phyloP scores from a whole-genome alignment of 768 basidiomycete species.

The Suillus weaverae region DNA sequence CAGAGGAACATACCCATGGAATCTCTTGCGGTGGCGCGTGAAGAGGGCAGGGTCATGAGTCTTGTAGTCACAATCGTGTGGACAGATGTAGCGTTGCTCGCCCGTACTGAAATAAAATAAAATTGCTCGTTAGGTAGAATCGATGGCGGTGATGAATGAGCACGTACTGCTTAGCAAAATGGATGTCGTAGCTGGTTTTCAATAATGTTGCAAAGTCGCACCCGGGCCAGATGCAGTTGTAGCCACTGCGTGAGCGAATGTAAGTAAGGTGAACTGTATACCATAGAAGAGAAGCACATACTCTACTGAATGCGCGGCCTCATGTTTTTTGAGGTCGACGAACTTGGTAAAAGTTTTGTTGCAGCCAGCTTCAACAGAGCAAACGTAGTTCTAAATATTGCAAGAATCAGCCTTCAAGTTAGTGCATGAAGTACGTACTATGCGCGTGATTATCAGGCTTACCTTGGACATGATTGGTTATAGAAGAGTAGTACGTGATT shows the following conservation, averaged over 20 bases:
- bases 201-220: conserved; percentile 18
- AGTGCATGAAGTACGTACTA: background rate
- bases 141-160: background rate
- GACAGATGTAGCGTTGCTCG: conserved; percentile 10
- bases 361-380: conserved; percentile 14
- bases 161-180: conserved; percentile 21
- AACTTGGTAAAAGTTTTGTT: conserved; percentile 15
- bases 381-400: conserved; percentile 12
- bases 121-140: background rate
- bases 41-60: conserved; percentile 27
- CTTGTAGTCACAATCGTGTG: conserved; percentile 15
- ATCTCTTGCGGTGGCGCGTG: conserved; percentile 24
- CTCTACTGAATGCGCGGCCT: background rate
- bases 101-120: conserved; percentile 20
- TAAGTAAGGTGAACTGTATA: background rate
- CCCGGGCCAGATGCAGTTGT: conserved; percentile 13
- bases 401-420: background rate
- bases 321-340: conserved; percentile 25
- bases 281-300: background rate
- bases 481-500: background rate
- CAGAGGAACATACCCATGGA: conserved; percentile 22
- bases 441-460: background rate
- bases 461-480: background rate
- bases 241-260: conserved; percentile 14
- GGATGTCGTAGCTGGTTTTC: conserved; percentile 22